phyloP scores from a whole-genome alignment of 1,284 basidiomycete genomes.

The Ustilago nuda region DNA sequence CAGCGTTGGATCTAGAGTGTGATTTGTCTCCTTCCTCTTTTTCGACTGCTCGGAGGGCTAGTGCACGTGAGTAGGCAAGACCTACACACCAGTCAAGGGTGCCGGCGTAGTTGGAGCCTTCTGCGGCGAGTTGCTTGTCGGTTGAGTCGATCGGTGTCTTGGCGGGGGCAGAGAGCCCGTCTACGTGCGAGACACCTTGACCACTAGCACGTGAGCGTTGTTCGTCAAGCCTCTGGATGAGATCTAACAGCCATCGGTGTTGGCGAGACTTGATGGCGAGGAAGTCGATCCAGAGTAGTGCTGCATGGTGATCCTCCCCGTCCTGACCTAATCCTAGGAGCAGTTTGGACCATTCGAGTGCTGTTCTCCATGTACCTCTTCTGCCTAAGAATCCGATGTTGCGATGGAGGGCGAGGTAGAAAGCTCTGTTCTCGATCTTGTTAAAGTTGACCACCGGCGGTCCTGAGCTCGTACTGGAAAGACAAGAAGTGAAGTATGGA shows the following conservation, averaged over 20 bases:
- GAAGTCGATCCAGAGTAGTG: slow-evolving; percentile 67
- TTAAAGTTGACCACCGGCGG: slow-evolving; percentile 62
- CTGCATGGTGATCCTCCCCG: slow-evolving; percentile 64
- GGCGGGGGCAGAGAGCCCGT: slow-evolving; percentile 42
- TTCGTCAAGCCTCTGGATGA: slow-evolving; percentile 54
- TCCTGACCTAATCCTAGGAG: slow-evolving; percentile 57
- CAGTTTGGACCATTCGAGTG: slow-evolving; percentile 67
- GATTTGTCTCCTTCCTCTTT: slow-evolving; percentile 55
- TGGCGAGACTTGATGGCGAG: slow-evolving; percentile 65
- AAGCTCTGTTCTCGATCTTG: slow-evolving; percentile 64
- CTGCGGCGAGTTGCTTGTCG: slow-evolving; percentile 43
- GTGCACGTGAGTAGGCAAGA: slow-evolving; percentile 55
- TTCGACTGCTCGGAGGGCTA: slow-evolving; percentile 58
- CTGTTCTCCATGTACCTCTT: slow-evolving; percentile 66
- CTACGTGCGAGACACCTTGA: slow-evolving; percentile 20
- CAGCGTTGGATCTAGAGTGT: slow-evolving; percentile 33
- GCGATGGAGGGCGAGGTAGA: slow-evolving; percentile 65
- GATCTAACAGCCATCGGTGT: slow-evolving; percentile 60
- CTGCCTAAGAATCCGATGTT: slow-evolving; percentile 63
- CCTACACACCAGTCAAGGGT: slow-evolving; percentile 66
- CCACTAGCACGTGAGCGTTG: slow-evolving; percentile 19
- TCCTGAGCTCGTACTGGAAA: slow-evolving; percentile 54
- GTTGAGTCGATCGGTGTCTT: slow-evolving; percentile 47
- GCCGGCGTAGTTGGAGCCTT: slow-evolving; percentile 36
- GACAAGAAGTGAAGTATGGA: slow-evolving; percentile 57